These are phyloP conservation scores for Eucalyptus albens DNA, from an alignment of 345 rosid genomes.

Conservation along the genomic window DNA sequence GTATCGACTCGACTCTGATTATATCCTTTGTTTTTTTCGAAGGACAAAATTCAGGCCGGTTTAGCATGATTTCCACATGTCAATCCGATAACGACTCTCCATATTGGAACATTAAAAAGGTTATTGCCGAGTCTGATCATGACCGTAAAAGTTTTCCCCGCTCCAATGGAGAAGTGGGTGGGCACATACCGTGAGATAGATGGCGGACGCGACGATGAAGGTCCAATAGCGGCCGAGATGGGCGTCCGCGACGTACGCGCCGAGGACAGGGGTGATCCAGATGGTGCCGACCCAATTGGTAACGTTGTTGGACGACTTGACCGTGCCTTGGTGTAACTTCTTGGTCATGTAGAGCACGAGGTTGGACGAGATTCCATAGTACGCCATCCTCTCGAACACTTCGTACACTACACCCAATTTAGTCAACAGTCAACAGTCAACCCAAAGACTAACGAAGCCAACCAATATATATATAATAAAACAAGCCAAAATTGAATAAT, in stretches of 20 bases:
- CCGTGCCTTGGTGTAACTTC: conserved; percentile 76
- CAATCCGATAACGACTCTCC: background rate
- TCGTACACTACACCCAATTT: conserved; percentile 42
- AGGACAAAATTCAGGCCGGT: background rate
- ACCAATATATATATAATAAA: no score
- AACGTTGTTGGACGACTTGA: conserved; percentile 73
- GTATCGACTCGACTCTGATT: background rate
- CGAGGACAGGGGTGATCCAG: conserved; percentile 75
- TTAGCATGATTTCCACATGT: background rate
- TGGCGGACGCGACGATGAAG: conserved; percentile 32
- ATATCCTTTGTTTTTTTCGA: background rate
- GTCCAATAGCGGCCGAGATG: conserved; percentile 88
- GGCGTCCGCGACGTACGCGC: conserved; percentile 90
- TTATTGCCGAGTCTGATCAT: background rate
- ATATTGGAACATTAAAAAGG: background rate
- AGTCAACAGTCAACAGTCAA: background rate
- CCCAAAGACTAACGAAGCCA: no score
- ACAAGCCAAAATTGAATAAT: no score
- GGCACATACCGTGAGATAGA: conserved; percentile 45
- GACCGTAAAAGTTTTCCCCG: background rate
- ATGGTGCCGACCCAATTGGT: conserved; percentile 94
- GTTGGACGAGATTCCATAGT: conserved; percentile 76
- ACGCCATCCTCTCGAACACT: conserved; percentile 86
- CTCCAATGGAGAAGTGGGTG: background rate
- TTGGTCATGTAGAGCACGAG: conserved; percentile 62